Conservation (phyloP, 2,329 filamentous ascomycete genomes). For the Tolypocladium sp. region DNA sequence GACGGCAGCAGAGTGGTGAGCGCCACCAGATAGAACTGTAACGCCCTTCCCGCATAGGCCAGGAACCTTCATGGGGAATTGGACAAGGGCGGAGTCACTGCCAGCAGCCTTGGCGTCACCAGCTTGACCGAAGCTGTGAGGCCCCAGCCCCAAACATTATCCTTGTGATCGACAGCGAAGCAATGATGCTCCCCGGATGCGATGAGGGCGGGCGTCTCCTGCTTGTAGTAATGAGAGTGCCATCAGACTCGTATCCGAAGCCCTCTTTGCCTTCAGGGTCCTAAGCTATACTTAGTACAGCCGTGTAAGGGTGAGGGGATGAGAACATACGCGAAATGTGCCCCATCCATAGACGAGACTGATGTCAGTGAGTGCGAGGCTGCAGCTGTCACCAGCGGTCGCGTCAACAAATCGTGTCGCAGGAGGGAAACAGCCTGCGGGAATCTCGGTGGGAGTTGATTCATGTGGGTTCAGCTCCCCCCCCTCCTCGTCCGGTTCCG, state of each 20-base stretch:
- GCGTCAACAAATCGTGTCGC: slow-evolving; percentile 46
- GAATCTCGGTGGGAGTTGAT: slow-evolving; percentile 49
- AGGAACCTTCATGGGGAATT: slow-evolving; percentile 54
- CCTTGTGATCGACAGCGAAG: slow-evolving; percentile 60
- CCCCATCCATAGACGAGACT: slow-evolving; percentile 69
- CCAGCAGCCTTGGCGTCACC: slow-evolving; percentile 35
- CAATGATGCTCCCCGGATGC: slow-evolving; percentile 62
- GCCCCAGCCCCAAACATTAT: slow-evolving; percentile 68
- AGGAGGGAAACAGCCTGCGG: slow-evolving; percentile 40
- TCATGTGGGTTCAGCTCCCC: slow-evolving; percentile 57
- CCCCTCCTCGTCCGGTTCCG: slow-evolving; percentile 24
- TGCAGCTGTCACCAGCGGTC: slow-evolving; percentile 57
- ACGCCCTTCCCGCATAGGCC: slow-evolving; percentile 52
- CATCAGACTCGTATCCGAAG: too few species aligned
- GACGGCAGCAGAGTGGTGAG: slow-evolving; percentile 58
- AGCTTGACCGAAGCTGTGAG: slow-evolving; percentile 67
- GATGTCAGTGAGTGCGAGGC: slow-evolving; percentile 59
- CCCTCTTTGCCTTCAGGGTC: too few species aligned
- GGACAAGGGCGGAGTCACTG: slow-evolving; percentile 41
- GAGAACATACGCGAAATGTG: too few species aligned
- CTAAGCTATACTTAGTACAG: too few species aligned
- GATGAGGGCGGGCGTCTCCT: slow-evolving; percentile 19
- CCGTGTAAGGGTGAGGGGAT: too few species aligned
- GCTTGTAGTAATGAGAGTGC: too few species aligned
- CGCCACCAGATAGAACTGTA: slow-evolving; percentile 52